A percentile compares a stretch with the other conserved stretches of the same genome.
Conservation (phyloP, 2,329 filamentous ascomycete genomes). For the Huntiella abstrusa region DNA sequence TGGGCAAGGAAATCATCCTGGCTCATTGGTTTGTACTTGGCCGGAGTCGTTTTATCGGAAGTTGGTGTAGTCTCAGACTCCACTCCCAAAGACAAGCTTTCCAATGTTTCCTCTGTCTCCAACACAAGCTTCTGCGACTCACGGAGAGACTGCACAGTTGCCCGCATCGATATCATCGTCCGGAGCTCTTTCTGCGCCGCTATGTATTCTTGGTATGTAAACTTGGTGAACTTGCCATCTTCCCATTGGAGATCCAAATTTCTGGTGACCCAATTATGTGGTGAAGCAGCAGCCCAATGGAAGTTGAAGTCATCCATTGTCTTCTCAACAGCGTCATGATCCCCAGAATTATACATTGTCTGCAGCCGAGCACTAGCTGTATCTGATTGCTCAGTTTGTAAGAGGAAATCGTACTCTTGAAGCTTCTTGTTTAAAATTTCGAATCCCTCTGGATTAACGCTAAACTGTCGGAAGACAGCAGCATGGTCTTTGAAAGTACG, state of each 20-base stretch:
- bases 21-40: too few species aligned
- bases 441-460: constrained; percentile 5
- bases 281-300: constrained; percentile 11
- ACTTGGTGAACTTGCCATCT: not conserved
- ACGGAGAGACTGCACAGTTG: not conserved
- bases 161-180: not conserved
- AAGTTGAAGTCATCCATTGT: constrained; percentile 9
- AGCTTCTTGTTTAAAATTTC: not conserved
- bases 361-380: not conserved
- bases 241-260: constrained; percentile 1
- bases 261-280: constrained; percentile 8
- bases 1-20: too few species aligned
- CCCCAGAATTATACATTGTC: not conserved
- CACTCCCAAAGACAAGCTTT: not conserved
- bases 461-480: not conserved
- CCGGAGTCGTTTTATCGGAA: too few species aligned
- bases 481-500: not conserved
- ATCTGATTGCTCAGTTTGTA: constrained; percentile 8
- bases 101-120: not conserved
- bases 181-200: constrained; percentile 4
- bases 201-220: constrained; percentile 8
- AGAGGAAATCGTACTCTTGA: constrained; percentile 1
- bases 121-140: constrained; percentile 1
- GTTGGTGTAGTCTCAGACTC: too few species aligned
- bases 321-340: not conserved